phyloP scores from a whole-genome alignment of 805 yeast species.

The Candida nemodendra region DNA sequence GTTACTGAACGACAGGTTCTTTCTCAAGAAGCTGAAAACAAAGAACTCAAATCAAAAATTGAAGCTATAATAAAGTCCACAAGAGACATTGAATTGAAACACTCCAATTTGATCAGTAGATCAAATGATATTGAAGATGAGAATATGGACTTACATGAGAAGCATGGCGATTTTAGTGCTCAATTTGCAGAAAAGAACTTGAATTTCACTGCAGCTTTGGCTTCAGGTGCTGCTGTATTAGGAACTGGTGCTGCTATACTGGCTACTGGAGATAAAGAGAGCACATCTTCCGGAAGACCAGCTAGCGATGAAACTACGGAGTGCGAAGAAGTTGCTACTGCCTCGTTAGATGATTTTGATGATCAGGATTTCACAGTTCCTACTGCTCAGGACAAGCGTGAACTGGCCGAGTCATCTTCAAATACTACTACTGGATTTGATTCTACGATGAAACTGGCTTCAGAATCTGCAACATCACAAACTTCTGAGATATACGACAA shows the following conservation, averaged over 20 bases:
- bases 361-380: conserved; percentile 24
- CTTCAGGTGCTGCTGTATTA: conserved; percentile 25
- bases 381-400: conserved; percentile 14
- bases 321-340: conserved; percentile 33
- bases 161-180: conserved; percentile 31
- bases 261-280: conserved; percentile 12
- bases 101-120: conserved; percentile 20
- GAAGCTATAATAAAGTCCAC: conserved; percentile 25
- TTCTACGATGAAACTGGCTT: conserved; percentile 18
- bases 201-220: conserved; percentile 28
- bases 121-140: conserved; percentile 36
- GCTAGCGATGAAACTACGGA: conserved; percentile 3
- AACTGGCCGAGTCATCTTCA: conserved; percentile 21
- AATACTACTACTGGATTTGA: conserved; percentile 22
- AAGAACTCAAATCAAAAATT: conserved; percentile 33
- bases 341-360: conserved; percentile 31
- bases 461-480: conserved; percentile 46
- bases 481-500: conserved; percentile 42
- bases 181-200: conserved; percentile 33
- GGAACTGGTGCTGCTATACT: conserved; percentile 25
- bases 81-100: conserved; percentile 27
- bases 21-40: conserved; percentile 48
- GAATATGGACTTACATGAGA: conserved; percentile 39
- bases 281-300: not conserved
- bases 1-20: conserved; percentile 71